Base-by-base conservation (phyloP, 768 basidiomycete species). In the Amanita fuliginea region DNA sequence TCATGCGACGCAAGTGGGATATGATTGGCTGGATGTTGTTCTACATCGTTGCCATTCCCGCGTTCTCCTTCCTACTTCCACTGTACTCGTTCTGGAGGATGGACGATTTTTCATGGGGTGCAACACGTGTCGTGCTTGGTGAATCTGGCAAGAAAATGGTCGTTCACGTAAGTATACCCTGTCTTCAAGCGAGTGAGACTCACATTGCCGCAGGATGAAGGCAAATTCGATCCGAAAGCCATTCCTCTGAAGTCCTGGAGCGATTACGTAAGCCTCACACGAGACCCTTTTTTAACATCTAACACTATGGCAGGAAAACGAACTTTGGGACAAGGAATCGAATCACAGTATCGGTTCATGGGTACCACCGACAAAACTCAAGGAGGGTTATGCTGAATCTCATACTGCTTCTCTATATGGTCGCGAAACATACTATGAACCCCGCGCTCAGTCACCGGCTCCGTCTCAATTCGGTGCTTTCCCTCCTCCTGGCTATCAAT, bases 21-120 rank as follows among this genome's bases (percentile, higher is more conserved):
- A 96, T 97, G 92, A 81, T 97, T 57, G 92, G 91, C 3, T 95
- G 93, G 91, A 90, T 91, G 86, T 58, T 90, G 26, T 89, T 99
- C 69, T 99, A 98, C 67, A 91, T 98, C 61, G 64, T 93, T 33
- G 93, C 95, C 49, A 88, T 97, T 55, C 94, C 94, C 3, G 77
- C 81, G 37, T 96, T 95, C 70, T 92, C 91, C 6, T 88, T 96
- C 75, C 76, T 89, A 70, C 77, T 97, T 22, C 94, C 92, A 3
- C 70, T 96, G 10, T 94, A 92, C 64, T 93, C 91, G 4, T 95
- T 97, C 83, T 98, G 93, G 94, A 76, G 72, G 56, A 96, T 97
- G 93, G 94, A 95, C 64, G 92, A 95, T 66, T 96, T 95, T 78
- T 90, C 86, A 0, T 93, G 92, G 91, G 93, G 92, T 76, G 74